Evolutionary conservation across 1,139 yeast genomes (phyloP), one percentile per base, ranked within the genome.

Genomic region (Kluyveromyces sp.): DNA sequence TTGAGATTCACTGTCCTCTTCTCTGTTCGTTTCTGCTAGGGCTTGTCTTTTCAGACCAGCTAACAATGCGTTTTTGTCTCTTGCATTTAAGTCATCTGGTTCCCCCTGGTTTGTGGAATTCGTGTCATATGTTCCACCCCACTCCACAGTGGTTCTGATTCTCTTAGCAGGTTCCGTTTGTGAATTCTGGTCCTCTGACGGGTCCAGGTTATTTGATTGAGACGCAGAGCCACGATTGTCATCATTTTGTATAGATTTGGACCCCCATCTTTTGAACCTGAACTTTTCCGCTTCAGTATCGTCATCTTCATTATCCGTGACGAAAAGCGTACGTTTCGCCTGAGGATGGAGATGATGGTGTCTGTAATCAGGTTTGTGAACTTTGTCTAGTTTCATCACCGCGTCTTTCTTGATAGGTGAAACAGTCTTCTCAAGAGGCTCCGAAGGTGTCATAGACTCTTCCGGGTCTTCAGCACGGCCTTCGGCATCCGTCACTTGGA

Each of bases 401-500:
- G 41, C 49, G 36, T 47, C 47, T 15, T 47, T 39, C 39, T 45
- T 49, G 35, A 45, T 36, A 11, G 54, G 55, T 26, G 57, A 48
- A 6, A 43, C 32, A 32, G 49, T 26, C 33, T 41, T 49, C 18
- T 45, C 40, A 6, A 54, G 55, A n/a, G 57, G 49, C 28, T 9
- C 31, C 4, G 30, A 25, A 7, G 31, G 40, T 28, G 33, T 29
- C 33, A 25, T 28, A 15, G 25, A 25, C 26, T 19, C 34, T 28
- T 42, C 44, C n/a, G 44, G 16, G 20, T 41, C 34, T 39, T 44
- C 36, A 9, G 22, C 16, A 11, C 44, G 26, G 16, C 49, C 48
- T 17, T 52, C 60, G 36, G 60, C 56, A 39, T 65, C 70, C 1
- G 82, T 76, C 3, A 77, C 69, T 53, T 74, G 78, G 15, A 73